Percentiles rank a stretch among this genome's conserved stretches.
These are phyloP conservation scores for Lactifluus pinguis DNA, from an alignment of 768 basidiomycete genomes.

Conservation along the genomic window DNA sequence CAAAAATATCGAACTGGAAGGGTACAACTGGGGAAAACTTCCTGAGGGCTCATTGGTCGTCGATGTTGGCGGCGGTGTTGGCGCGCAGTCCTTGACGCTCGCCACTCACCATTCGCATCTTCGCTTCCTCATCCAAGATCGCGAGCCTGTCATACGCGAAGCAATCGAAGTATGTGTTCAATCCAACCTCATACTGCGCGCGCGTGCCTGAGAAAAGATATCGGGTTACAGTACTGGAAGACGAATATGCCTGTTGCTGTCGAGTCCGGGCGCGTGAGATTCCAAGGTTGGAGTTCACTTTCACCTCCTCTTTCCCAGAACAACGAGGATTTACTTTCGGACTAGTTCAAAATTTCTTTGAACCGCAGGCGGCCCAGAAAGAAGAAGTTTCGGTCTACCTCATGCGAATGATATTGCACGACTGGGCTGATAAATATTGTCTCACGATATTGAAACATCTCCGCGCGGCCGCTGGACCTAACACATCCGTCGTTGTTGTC, in stretches of 20 bases:
- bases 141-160: constrained; percentile 20
- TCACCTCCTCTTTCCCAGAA: neutral
- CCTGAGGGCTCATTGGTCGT: constrained; percentile 22
- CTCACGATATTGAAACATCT: constrained; percentile 23
- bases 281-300: constrained; percentile 18
- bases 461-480: constrained; percentile 20
- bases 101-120: constrained; percentile 22
- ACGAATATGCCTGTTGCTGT: constrained; percentile 21
- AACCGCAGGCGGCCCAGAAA: constrained; percentile 20
- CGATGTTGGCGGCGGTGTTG: constrained; percentile 30
- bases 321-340: neutral
- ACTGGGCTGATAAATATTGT: constrained; percentile 28
- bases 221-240: constrained; percentile 20
- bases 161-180: constrained; percentile 16
- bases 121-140: constrained; percentile 27
- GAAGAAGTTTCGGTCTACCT: constrained; percentile 26
- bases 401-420: constrained; percentile 25
- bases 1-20: constrained; percentile 12
- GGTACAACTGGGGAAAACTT: constrained; percentile 23
- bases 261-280: constrained; percentile 19
- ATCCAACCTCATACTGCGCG: neutral
- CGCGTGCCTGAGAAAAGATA: neutral
- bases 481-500: constrained; percentile 24
- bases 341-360: constrained; percentile 23
- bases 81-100: constrained; percentile 21